These are phyloP conservation scores for Samsoniella hepiali DNA, from an alignment of 2,329 filamentous ascomycete species.

Conservation along the genomic window DNA sequence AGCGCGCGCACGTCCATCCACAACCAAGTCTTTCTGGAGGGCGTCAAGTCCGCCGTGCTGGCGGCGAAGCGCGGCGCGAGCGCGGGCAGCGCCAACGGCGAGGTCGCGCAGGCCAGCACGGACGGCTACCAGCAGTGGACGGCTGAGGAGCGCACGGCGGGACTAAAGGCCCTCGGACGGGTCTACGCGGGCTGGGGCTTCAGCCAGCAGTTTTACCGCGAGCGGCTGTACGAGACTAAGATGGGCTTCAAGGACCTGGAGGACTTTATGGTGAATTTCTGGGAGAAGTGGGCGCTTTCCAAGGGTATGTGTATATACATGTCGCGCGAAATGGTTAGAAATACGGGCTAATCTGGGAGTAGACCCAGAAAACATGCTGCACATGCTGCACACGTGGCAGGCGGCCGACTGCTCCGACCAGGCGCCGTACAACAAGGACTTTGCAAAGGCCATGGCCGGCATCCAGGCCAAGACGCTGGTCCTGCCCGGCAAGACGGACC, in stretches of 20 bases:
- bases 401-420: slow-evolving; percentile 67
- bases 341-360: background rate
- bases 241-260: slow-evolving; percentile 67
- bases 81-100: slow-evolving; percentile 46
- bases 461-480: slow-evolving; percentile 73
- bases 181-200: slow-evolving; percentile 83
- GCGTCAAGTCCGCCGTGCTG: slow-evolving; percentile 46
- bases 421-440: slow-evolving; percentile 64
- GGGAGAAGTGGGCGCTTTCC: slow-evolving; percentile 69
- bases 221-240: slow-evolving; percentile 62
- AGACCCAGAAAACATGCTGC: slow-evolving; percentile 71
- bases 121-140: slow-evolving; percentile 28
- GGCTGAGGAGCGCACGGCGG: slow-evolving; percentile 40
- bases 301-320: slow-evolving; percentile 39
- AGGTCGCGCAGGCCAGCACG: slow-evolving; percentile 21
- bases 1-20: slow-evolving; percentile 49
- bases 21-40: slow-evolving; percentile 55
- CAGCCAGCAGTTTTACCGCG: slow-evolving; percentile 72
- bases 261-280: slow-evolving; percentile 71
- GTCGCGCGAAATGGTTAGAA: too few species aligned
- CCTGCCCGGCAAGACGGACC: slow-evolving; percentile 67
- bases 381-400: slow-evolving; percentile 79
- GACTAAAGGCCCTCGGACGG: slow-evolving; percentile 67
- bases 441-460: slow-evolving; percentile 64
- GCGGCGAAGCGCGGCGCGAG: slow-evolving; percentile 40